These are phyloP conservation scores for Paradendryphiella salina DNA, from an alignment of 2,329 filamentous ascomycete species.

Conservation along the genomic window DNA sequence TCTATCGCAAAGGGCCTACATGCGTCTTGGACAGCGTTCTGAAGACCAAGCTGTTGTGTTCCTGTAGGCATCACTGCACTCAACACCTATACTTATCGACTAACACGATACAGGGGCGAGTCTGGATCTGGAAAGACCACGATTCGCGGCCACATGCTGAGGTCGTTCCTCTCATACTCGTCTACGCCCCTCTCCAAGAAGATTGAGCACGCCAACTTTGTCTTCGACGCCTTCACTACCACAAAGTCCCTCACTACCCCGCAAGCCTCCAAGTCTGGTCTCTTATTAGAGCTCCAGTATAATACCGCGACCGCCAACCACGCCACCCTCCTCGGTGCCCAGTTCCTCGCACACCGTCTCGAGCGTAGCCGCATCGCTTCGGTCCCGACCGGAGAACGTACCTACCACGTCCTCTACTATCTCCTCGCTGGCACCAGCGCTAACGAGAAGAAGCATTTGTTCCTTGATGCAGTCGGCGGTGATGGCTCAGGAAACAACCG, in stretches of 20 bases:
- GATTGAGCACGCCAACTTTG: constrained; percentile 87
- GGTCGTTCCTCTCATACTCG: constrained; percentile 83
- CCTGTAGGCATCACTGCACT: constrained; percentile 64
- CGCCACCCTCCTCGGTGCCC: constrained; percentile 88
- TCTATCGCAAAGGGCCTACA: constrained; percentile 81
- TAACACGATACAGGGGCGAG: constrained; percentile 69
- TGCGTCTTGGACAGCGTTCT: constrained; percentile 80
- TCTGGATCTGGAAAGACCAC: constrained; percentile 96
- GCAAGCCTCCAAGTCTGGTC: constrained; percentile 90
- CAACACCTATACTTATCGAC: neutral
- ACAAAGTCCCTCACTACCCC: constrained; percentile 96
- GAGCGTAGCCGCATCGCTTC: constrained; percentile 89
- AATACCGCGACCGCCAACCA: constrained; percentile 83
- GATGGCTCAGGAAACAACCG: constrained; percentile 59
- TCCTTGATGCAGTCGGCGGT: constrained; percentile 56
- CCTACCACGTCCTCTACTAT: constrained; percentile 96
- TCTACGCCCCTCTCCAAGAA: constrained; percentile 92
- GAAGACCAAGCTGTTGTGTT: constrained; percentile 95
- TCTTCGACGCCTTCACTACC: constrained; percentile 94
- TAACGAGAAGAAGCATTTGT: constrained; percentile 86
- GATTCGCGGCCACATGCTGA: constrained; percentile 82
- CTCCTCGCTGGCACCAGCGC: constrained; percentile 87
- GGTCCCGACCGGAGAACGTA: constrained; percentile 93
- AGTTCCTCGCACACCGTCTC: constrained; percentile 88
- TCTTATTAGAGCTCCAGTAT: constrained; percentile 96